Evolutionary conservation across 2,329 filamentous ascomycete species (phyloP), one percentile per base, ranked within the genome.

Genomic region (Sporothrix variecibatus): DNA sequence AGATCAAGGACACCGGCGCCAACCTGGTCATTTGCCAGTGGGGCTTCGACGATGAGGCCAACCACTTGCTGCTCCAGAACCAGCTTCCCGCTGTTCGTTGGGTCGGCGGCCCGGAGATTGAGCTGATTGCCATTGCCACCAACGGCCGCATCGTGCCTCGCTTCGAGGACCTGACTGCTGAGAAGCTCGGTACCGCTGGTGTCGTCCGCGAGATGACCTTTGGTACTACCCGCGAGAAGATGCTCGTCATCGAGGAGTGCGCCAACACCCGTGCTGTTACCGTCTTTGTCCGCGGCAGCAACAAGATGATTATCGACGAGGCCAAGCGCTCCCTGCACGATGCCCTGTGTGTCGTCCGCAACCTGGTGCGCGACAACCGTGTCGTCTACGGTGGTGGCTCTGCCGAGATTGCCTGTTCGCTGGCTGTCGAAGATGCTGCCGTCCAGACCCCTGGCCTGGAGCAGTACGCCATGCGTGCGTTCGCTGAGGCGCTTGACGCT

Each of bases 231-330:
- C 90, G 96, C 81, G 96, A 99, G 85, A 98, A 99, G 90, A 99
- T 99, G 96, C 87, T 99, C 79, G 94, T 99, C 74, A 99, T 99
- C 79, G 97, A 99, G 85, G 96, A 99, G 85, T 99, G 96, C 82
- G 96, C 97, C 80, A 99, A 99, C 86, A 97, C 94, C 74, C 89
- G 96, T 80, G 96, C 96, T 62, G 97, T 99, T 75, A 99, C 96
- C 2, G 91, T 97, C 73, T 99, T 99, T 83, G 93, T 99, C 75
- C 89, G 96, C 80, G 96, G 96, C 80, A 97, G 94, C 87, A 99
- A 99, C 89, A 99, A 98, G 88, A 99, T 99, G 96, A 97, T 99
- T 83, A 98, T 99, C 82, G 97, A 99, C 81, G 97, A 99, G 85
- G 97, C 97, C 72, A 98, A 98, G 87, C 91, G 97, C 79, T 98